Percentiles rank a stretch among this genome's conserved stretches.
phyloP scores from a whole-genome alignment of 176 grass and related monocot genomes.

The Bothriochloa decipiens region DNA sequence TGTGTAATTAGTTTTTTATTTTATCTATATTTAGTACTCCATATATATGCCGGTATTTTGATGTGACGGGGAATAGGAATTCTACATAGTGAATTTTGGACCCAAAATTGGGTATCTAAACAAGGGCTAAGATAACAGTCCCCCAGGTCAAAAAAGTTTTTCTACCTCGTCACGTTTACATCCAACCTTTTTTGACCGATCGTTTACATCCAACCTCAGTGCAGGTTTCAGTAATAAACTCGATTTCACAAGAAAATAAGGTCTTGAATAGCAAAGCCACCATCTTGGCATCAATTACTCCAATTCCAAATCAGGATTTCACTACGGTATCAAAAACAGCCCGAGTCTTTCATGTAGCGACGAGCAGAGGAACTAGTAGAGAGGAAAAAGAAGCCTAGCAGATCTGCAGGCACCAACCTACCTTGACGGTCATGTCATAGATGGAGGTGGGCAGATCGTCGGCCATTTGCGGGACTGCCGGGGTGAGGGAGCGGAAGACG shows the following conservation, averaged over 20 bases:
- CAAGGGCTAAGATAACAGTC: background rate
- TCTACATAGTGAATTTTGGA: too few species aligned
- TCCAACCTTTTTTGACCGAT: too few species aligned
- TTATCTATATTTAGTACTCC: too few species aligned
- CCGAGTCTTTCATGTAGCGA: background rate
- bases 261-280: background rate
- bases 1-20: too few species aligned
- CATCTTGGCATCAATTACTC: background rate
- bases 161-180: background rate
- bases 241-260: background rate
- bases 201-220: background rate
- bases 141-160: background rate
- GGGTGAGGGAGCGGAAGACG: background rate
- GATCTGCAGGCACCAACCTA: constrained; percentile 1
- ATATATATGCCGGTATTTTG: too few species aligned
- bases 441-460: constrained; percentile 50
- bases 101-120: too few species aligned
- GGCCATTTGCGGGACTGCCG: constrained; percentile 39
- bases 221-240: background rate
- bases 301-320: background rate
- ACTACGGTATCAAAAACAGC: background rate
- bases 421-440: constrained; percentile 61
- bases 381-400: background rate
- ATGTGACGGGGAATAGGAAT: too few species aligned
- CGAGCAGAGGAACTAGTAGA: background rate